Evolutionary conservation across 1,139 yeast genomes (phyloP).

Genomic region (Debaryomycetaceae sp.): DNA sequence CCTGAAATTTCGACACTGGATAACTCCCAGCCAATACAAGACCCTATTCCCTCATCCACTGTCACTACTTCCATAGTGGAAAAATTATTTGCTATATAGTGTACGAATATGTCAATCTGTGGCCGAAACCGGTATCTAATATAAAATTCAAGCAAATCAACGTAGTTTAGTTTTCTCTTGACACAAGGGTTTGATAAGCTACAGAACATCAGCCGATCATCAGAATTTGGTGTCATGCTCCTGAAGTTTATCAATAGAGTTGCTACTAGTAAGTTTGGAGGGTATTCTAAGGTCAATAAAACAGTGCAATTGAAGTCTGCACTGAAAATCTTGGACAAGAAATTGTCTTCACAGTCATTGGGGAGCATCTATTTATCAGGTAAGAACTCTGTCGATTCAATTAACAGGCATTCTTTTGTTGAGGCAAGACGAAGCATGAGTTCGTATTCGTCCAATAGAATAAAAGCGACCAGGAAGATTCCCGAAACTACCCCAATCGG

Average conservation of each 20-base stretch:
- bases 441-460: background rate
- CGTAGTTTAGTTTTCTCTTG: background rate
- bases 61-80: slow-evolving; percentile 16
- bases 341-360: background rate
- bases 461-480: background rate
- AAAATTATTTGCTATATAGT: slow-evolving; percentile 14
- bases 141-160: background rate
- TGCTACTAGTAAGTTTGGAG: background rate
- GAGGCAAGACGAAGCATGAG: background rate
- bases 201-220: background rate
- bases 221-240: background rate
- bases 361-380: background rate
- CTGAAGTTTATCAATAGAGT: background rate
- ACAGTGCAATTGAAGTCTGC: background rate
- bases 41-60: slow-evolving; percentile 2
- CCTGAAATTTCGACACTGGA: background rate
- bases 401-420: background rate
- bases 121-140: slow-evolving; percentile 3
- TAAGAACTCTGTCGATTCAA: background rate
- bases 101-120: background rate
- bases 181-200: background rate
- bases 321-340: background rate
- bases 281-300: background rate
- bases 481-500: background rate
- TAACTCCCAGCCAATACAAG: background rate